Evolutionary conservation across 2,329 filamentous ascomycete genomes (phyloP).

Genomic region (Endocalyx cinctus): DNA sequence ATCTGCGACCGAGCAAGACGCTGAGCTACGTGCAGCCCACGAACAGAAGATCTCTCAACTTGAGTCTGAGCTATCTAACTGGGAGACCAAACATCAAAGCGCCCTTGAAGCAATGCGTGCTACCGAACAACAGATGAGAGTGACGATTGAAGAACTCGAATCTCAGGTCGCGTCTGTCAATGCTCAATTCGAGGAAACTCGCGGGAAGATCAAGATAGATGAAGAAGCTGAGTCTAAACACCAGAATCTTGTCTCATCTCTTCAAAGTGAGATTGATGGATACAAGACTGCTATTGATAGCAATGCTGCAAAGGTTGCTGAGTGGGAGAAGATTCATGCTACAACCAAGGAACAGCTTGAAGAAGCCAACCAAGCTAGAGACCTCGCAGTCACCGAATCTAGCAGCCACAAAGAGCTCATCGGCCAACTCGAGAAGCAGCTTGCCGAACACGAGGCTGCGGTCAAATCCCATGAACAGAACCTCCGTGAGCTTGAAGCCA

Average conservation of each 20-base stretch:
- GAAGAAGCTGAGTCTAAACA: slow-evolving; percentile 52
- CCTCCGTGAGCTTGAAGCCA: slow-evolving; percentile 43
- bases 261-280: slow-evolving; percentile 74
- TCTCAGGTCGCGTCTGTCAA: slow-evolving; percentile 49
- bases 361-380: slow-evolving; percentile 57
- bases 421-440: slow-evolving; percentile 52
- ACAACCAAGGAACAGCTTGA: slow-evolving; percentile 64
- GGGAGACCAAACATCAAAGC: slow-evolving; percentile 71
- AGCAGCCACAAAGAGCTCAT: slow-evolving; percentile 44
- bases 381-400: slow-evolving; percentile 42
- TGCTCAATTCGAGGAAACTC: slow-evolving; percentile 42
- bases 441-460: slow-evolving; percentile 54
- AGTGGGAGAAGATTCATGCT: slow-evolving; percentile 69
- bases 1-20: slow-evolving; percentile 25
- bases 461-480: slow-evolving; percentile 51
- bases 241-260: slow-evolving; percentile 51
- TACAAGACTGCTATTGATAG: slow-evolving; percentile 70
- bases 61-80: slow-evolving; percentile 65
- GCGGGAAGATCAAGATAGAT: slow-evolving; percentile 40
- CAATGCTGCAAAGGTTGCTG: slow-evolving; percentile 64
- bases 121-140: slow-evolving; percentile 68
- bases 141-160: slow-evolving; percentile 71
- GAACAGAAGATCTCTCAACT: slow-evolving; percentile 60
- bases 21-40: slow-evolving; percentile 36
- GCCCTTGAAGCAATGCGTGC: slow-evolving; percentile 66